Base-by-base conservation (phyloP, 441 rosid species). In the Raphanus hybrid region DNA sequence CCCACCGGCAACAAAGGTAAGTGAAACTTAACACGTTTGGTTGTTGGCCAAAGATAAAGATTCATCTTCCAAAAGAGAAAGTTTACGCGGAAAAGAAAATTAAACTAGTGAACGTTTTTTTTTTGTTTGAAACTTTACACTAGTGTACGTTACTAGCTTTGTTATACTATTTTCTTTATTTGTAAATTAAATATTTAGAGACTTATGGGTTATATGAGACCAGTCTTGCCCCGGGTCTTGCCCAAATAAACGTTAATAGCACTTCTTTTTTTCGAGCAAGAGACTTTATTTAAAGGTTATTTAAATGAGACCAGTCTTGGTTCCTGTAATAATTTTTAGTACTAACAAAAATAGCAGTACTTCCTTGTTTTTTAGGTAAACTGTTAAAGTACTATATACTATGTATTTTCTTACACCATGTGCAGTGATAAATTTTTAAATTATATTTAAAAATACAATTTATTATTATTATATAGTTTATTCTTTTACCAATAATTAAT, bases 11-110 rank as follows among this genome's bases (percentile, higher is more conserved):
- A 58, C n/a, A 58, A 58, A 23, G 34, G 14, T 58, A 58, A 11
- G 63, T 26, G 15, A 59, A 59, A 59, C 0, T 27, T 59, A 57
- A 59, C 32, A 59, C 35, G 63, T 59, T 23, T 59, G 63, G 35
- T 59, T 59, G 63, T 59, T 59, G 35, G 64, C 35, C 64, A 26
- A 59, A 59, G 12, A 26, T 59, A 59, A 59, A 59, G 4, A 26
- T 59, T 11, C 15, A 15, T 59, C 35, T 26, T 59, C 63, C 8
- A 11, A 26, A 59, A 59, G 15, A 59, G 34, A 59, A 11, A 59
- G 64, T 26, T 10, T 5, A 59, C 64, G 64, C 64, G 64, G 63
- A 26, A 3, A 14, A 23, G 64, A 58, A 23, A 58, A 18, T 1
- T 57, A 23, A 2, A 2, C 23, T 6, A 15, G 20, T 52, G 58